phyloP scores from a whole-genome alignment of 2,329 filamentous ascomycete genomes.

The Pyrenochaeta sp. region DNA sequence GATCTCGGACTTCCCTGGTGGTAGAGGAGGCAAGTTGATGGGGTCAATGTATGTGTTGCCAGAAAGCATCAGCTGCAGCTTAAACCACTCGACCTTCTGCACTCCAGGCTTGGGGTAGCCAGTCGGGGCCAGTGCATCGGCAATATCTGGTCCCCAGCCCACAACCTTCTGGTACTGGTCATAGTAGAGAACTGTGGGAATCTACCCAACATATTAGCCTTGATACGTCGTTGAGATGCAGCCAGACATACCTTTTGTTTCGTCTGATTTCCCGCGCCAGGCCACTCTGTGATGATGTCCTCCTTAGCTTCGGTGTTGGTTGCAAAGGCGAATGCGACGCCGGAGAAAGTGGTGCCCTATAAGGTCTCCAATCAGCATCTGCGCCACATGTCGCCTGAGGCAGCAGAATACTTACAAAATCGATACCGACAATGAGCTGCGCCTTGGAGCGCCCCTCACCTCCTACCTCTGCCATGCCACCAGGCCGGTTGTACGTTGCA shows the following conservation, averaged over 20 bases:
- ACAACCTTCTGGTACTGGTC: slow-evolving; percentile 99
- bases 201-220: slow-evolving; percentile 63
- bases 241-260: slow-evolving; percentile 84
- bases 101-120: slow-evolving; percentile 98
- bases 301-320: slow-evolving; percentile 98
- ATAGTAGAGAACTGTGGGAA: slow-evolving; percentile 99
- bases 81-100: slow-evolving; percentile 99
- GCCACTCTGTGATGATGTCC: slow-evolving; percentile 99
- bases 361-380: slow-evolving; percentile 50
- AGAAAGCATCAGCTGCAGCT: slow-evolving; percentile 97
- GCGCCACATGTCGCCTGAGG: slow-evolving; percentile 45
- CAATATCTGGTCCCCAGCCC: slow-evolving; percentile 99
- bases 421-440: slow-evolving; percentile 97
- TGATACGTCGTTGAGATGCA: not conserved
- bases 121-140: slow-evolving; percentile 93
- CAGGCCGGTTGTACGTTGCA: slow-evolving; percentile 42
- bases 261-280: slow-evolving; percentile 94
- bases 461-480: slow-evolving; percentile 73
- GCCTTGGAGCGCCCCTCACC: slow-evolving; percentile 90
- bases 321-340: slow-evolving; percentile 90
- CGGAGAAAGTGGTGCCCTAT: slow-evolving; percentile 96
- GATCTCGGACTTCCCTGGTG: slow-evolving; percentile 97
- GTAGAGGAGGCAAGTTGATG: slow-evolving; percentile 96
- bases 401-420: slow-evolving; percentile 74
- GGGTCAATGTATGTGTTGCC: slow-evolving; percentile 99